These are phyloP conservation scores for Arxiozyma heterogenica DNA, from an alignment of 1,139 yeast genomes.

Conservation along the genomic window DNA sequence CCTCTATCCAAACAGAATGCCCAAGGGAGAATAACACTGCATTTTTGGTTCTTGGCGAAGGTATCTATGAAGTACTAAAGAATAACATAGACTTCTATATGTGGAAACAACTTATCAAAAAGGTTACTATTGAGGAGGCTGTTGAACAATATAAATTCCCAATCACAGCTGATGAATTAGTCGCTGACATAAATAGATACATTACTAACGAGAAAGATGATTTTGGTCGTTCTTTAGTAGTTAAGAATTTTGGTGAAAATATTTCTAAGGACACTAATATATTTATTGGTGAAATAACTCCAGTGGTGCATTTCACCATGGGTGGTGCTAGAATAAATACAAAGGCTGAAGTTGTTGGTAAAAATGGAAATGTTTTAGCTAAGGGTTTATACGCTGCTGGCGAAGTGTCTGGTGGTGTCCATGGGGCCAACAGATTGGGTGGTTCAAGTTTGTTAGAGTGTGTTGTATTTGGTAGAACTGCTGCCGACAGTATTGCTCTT, in stretches of 20 bases:
- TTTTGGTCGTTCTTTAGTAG: constrained; percentile 27
- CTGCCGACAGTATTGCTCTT: constrained; percentile 27
- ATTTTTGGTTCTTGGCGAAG: constrained; percentile 32
- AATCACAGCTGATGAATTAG: constrained; percentile 34
- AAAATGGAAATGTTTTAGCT: constrained; percentile 37
- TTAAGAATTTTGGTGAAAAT: constrained; percentile 26
- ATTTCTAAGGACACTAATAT: constrained; percentile 22
- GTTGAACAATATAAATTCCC: constrained; percentile 33
- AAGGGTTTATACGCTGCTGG: constrained; percentile 68
- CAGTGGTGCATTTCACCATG: constrained; percentile 81
- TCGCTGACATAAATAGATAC: constrained; percentile 39
- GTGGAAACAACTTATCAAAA: constrained; percentile 55
- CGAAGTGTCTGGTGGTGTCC: constrained; percentile 76
- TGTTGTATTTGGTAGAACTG: constrained; percentile 64
- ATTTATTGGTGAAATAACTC: constrained; percentile 43
- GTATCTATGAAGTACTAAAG: constrained; percentile 31
- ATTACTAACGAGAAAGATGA: constrained; percentile 33
- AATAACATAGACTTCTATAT: constrained; percentile 56
- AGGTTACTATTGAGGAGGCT: constrained; percentile 42
- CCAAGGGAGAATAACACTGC: constrained; percentile 36
- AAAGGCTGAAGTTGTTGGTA: constrained; percentile 45
- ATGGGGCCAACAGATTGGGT: constrained; percentile 68
- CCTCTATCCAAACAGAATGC: constrained; percentile 33
- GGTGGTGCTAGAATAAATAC: constrained; percentile 70
- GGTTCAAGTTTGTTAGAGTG: constrained; percentile 72